phyloP scores from a whole-genome alignment of 2,329 filamentous ascomycete species.

The Penicillium crustosum region DNA sequence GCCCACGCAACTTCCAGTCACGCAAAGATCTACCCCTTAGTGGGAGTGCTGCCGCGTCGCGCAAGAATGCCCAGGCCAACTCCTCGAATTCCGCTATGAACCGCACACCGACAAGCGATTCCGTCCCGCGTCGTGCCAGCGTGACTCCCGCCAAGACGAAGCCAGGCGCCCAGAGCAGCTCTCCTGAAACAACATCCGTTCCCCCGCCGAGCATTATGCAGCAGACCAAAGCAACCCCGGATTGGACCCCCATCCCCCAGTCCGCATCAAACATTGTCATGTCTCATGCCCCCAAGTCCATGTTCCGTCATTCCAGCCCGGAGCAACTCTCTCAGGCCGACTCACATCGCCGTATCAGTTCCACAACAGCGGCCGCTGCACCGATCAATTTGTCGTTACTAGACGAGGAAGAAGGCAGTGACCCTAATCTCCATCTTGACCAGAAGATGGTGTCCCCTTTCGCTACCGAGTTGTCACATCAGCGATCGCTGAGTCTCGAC shows the following conservation, averaged over 20 bases:
- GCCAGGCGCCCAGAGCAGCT: constrained; percentile 34
- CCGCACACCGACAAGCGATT: constrained; percentile 34
- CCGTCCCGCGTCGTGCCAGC: constrained; percentile 28
- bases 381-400: constrained; percentile 58
- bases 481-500: constrained; percentile 28
- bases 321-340: constrained; percentile 47
- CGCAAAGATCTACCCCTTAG: constrained; percentile 88
- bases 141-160: constrained; percentile 33
- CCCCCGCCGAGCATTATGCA: constrained; percentile 30
- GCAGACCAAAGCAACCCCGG: constrained; percentile 31
- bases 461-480: constrained; percentile 29
- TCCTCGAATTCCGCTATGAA: constrained; percentile 31
- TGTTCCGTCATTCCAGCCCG: constrained; percentile 56
- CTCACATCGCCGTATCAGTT: constrained; percentile 37
- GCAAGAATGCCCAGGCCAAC: constrained; percentile 61
- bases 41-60: constrained; percentile 73
- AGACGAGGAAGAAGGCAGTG: constrained; percentile 57
- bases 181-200: constrained; percentile 34
- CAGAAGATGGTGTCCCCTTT: constrained; percentile 26
- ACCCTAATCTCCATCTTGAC: constrained; percentile 27
- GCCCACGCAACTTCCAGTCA: constrained; percentile 91
- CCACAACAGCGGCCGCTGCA: constrained; percentile 20
- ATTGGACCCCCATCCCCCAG: constrained; percentile 40
- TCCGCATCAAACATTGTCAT: constrained; percentile 23
- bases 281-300: constrained; percentile 31